phyloP scores from a whole-genome alignment of 1,139 yeast species.

The Debaryomyces psychrophilus region DNA sequence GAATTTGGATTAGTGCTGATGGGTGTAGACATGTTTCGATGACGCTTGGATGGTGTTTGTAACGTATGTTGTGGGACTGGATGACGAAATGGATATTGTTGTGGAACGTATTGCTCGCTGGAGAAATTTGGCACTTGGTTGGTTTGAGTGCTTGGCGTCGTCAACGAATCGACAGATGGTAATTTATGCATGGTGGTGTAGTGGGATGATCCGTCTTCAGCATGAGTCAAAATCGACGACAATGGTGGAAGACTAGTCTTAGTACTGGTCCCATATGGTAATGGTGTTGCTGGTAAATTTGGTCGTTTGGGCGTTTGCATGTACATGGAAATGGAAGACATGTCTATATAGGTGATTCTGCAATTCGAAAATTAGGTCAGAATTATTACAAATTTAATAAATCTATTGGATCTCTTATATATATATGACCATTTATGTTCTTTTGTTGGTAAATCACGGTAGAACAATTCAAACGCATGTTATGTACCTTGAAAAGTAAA shows the following conservation, averaged over 20 bases:
- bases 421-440: neutral
- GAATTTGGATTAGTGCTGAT: slow-evolving; percentile 10
- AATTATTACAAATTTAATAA: neutral
- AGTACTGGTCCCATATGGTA: slow-evolving; percentile 22
- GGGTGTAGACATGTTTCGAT: slow-evolving; percentile 6
- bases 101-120: slow-evolving; percentile 10
- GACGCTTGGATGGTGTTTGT: slow-evolving; percentile 7
- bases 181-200: slow-evolving; percentile 7
- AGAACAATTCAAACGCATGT: slow-evolving; percentile 6
- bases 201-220: slow-evolving; percentile 23
- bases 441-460: slow-evolving; percentile 6
- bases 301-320: slow-evolving; percentile 39
- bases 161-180: slow-evolving; percentile 31
- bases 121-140: slow-evolving; percentile 7
- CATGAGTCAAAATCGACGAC: slow-evolving; percentile 32
- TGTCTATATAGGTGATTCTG: neutral
- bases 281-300: slow-evolving; percentile 31
- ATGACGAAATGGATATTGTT: slow-evolving; percentile 11
- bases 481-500: slow-evolving; percentile 9
- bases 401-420: neutral
- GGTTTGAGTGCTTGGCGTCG: slow-evolving; percentile 17
- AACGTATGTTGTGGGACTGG: slow-evolving; percentile 7
- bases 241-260: slow-evolving; percentile 46
- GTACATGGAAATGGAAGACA: slow-evolving; percentile 17
- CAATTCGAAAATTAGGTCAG: neutral